phyloP scores from a whole-genome alignment of 768 basidiomycete genomes.

The Lactarius pseudohatsudake region DNA sequence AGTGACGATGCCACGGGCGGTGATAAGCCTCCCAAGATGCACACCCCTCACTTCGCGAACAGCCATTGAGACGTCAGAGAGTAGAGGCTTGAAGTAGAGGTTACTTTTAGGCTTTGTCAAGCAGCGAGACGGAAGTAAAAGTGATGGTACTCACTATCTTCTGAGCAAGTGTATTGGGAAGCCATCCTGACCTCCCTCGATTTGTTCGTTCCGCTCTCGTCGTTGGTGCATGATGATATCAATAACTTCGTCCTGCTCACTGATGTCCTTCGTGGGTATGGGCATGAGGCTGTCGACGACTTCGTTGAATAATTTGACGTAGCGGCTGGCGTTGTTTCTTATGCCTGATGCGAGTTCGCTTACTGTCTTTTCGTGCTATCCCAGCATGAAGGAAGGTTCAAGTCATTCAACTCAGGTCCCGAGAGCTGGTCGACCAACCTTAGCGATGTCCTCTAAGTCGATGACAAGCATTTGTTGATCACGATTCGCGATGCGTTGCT shows the following conservation, averaged over 20 bases:
- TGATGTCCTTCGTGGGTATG: slow-evolving; percentile 83
- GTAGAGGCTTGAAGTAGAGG: slow-evolving; percentile 88
- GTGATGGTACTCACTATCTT: slow-evolving; percentile 77
- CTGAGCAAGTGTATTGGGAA: slow-evolving; percentile 92
- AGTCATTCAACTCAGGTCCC: not conserved
- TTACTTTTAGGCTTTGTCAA: slow-evolving; percentile 56
- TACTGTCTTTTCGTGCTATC: slow-evolving; percentile 66
- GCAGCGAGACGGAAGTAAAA: slow-evolving; percentile 17
- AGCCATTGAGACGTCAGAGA: slow-evolving; percentile 76
- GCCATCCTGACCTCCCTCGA: slow-evolving; percentile 67
- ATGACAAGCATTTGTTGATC: slow-evolving; percentile 88
- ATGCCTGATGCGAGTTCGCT: slow-evolving; percentile 80
- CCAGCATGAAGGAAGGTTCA: not conserved
- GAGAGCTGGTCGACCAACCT: slow-evolving; percentile 44
- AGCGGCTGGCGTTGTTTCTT: slow-evolving; percentile 83
- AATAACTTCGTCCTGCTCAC: slow-evolving; percentile 89
- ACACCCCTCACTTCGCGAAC: slow-evolving; percentile 87
- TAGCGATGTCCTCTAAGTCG: slow-evolving; percentile 83
- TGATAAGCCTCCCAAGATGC: slow-evolving; percentile 91
- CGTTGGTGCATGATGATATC: slow-evolving; percentile 96
- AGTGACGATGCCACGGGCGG: slow-evolving; percentile 95
- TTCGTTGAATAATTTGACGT: slow-evolving; percentile 84
- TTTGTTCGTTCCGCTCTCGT: slow-evolving; percentile 80
- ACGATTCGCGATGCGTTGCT: slow-evolving; percentile 94
- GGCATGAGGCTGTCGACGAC: slow-evolving; percentile 86